Percentiles rank a stretch among this genome's conserved stretches.
phyloP scores from a whole-genome alignment of 2,329 filamentous ascomycete genomes.

The Coniella lustricola region DNA sequence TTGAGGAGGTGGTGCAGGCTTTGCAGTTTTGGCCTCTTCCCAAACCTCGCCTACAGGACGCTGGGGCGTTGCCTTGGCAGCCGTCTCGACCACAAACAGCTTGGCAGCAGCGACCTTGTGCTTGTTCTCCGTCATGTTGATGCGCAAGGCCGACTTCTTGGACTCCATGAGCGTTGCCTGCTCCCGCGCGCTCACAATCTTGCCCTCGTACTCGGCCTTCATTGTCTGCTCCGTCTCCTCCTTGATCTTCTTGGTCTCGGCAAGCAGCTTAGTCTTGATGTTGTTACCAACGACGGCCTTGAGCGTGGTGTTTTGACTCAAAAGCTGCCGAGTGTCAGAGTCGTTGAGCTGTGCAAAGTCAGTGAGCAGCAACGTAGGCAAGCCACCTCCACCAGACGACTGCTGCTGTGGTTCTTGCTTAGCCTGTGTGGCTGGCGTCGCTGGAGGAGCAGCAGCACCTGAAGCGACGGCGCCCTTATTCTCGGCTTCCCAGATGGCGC shows the following conservation, averaged over 20 bases:
- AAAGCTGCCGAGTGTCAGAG: constrained; percentile 48
- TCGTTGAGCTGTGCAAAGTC: constrained; percentile 47
- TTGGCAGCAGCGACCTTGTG: constrained; percentile 60
- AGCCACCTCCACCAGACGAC: constrained; percentile 21
- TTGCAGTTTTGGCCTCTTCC: constrained; percentile 67
- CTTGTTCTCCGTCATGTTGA: constrained; percentile 74
- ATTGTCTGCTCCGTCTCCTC: constrained; percentile 43
- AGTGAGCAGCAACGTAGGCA: constrained; percentile 25
- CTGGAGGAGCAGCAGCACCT: constrained; percentile 10
- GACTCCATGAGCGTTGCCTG: constrained; percentile 65
- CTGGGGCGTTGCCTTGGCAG: constrained; percentile 77
- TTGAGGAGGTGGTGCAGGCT: constrained; percentile 32
- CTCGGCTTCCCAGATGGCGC: constrained; percentile 54
- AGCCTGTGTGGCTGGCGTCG: constrained; percentile 30
- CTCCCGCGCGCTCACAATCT: constrained; percentile 47
- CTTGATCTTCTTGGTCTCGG: constrained; percentile 54
- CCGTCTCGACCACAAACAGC: constrained; percentile 70
- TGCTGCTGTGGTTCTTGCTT: constrained; percentile 24
- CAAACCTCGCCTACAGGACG: constrained; percentile 81
- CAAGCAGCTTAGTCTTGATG: constrained; percentile 63
- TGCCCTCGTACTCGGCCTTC: constrained; percentile 45
- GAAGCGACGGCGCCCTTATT: constrained; percentile 23
- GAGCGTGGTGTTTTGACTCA: constrained; percentile 49
- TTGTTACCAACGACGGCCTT: constrained; percentile 54
- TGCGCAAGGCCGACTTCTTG: constrained; percentile 66